Percentiles rank a stretch among this genome's conserved stretches.
Evolutionary conservation across 805 yeast species (phyloP).

Genomic region (Ogataea corticis): DNA sequence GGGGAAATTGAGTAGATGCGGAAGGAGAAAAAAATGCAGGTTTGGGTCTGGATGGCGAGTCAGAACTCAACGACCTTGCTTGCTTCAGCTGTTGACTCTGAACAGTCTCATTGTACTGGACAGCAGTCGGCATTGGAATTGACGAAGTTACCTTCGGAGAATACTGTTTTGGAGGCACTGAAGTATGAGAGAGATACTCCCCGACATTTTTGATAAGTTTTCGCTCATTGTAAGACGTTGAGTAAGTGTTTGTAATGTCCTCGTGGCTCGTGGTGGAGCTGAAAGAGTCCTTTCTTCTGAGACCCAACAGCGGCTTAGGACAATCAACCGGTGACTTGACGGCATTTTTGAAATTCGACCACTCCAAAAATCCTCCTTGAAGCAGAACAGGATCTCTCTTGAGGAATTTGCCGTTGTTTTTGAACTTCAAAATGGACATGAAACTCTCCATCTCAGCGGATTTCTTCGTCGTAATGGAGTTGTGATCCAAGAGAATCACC

Average conservation of each 20-base stretch:
- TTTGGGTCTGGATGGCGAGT: slow-evolving; percentile 22
- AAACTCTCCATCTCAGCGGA: slow-evolving; percentile 33
- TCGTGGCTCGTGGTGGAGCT: slow-evolving; percentile 15
- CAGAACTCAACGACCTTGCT: slow-evolving; percentile 4
- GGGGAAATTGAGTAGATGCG: slow-evolving; percentile 11
- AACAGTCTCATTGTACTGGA: slow-evolving; percentile 6
- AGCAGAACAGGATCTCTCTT: slow-evolving; percentile 46
- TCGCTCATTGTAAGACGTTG: slow-evolving; percentile 19
- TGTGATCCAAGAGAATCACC: slow-evolving; percentile 63
- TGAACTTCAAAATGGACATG: slow-evolving; percentile 37
- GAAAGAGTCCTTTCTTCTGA: slow-evolving; percentile 13
- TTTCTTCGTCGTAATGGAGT: slow-evolving; percentile 28
- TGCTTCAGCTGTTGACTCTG: not conserved
- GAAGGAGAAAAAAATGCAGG: slow-evolving; percentile 22
- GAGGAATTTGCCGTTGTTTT: slow-evolving; percentile 37
- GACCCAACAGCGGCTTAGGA: slow-evolving; percentile 21
- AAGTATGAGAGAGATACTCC: slow-evolving; percentile 20
- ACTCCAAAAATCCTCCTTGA: slow-evolving; percentile 64
- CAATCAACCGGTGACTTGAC: slow-evolving; percentile 23
- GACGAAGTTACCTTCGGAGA: not conserved
- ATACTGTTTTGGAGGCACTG: slow-evolving; percentile 19
- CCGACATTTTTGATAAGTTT: slow-evolving; percentile 23
- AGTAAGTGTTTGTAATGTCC: slow-evolving; percentile 12
- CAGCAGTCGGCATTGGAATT: not conserved
- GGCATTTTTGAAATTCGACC: slow-evolving; percentile 39